A percentile compares a stretch with the other conserved stretches of the same genome.
Conservation (phyloP, 108 stramenopile genomes). For the Nitzschia sp. region DNA sequence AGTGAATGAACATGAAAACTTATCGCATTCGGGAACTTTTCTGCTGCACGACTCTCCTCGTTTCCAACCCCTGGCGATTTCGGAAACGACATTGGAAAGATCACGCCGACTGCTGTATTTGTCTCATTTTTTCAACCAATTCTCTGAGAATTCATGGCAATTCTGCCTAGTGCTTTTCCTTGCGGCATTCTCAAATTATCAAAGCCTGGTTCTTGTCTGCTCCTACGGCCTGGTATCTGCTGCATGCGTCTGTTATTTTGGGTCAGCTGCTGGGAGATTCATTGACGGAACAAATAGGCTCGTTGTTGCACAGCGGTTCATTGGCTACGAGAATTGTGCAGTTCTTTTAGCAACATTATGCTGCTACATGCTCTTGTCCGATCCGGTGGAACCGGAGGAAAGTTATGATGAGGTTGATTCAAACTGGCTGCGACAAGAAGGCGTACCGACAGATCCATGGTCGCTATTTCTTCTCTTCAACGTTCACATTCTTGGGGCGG, state of each 20-base stretch:
- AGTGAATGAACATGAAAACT: not conserved
- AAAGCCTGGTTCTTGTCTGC: slow-evolving; percentile 50
- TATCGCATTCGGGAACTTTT: not conserved
- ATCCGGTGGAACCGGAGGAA: not conserved
- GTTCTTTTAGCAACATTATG: slow-evolving; percentile 45
- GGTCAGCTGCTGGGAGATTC: slow-evolving; percentile 35
- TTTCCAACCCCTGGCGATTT: not conserved
- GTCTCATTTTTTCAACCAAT: slow-evolving; percentile 59
- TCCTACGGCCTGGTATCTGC: slow-evolving; percentile 50
- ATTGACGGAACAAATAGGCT: slow-evolving; percentile 48
- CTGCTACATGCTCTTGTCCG: slow-evolving; percentile 41
- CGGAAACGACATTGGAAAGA: not conserved
- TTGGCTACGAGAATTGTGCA: slow-evolving; percentile 39
- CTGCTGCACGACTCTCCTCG: not conserved
- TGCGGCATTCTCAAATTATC: slow-evolving; percentile 55
- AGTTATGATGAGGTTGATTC: not conserved
- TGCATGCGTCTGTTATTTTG: slow-evolving; percentile 32
- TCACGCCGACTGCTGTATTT: slow-evolving; percentile 45
- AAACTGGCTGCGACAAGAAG: not conserved
- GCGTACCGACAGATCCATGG: slow-evolving; percentile 16
- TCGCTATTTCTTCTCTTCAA: slow-evolving; percentile 35
- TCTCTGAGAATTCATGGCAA: slow-evolving; percentile 62
- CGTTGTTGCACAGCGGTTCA: slow-evolving; percentile 42
- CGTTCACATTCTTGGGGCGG: slow-evolving; percentile 59
- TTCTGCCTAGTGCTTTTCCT: slow-evolving; percentile 62